phyloP scores from a whole-genome alignment of 2,329 filamentous ascomycete genomes.

The Chrysosporium queenslandicum region DNA sequence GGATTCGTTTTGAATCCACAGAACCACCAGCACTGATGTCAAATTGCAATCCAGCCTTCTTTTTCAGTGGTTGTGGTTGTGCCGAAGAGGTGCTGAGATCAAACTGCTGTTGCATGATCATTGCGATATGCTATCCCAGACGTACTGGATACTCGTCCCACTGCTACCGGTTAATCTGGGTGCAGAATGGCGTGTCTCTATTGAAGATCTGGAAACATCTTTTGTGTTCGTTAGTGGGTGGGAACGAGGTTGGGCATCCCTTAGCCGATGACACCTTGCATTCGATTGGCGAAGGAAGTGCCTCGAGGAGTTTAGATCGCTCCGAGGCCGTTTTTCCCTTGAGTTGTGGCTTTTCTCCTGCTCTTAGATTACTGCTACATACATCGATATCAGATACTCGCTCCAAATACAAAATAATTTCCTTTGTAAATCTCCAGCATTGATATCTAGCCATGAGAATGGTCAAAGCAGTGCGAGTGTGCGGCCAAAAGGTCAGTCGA shows the following conservation, averaged over 20 bases:
- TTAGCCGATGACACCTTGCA: neutral
- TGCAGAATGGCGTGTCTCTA: constrained; percentile 34
- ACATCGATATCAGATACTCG: too few species aligned
- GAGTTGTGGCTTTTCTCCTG: too few species aligned
- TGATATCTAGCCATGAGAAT: too few species aligned
- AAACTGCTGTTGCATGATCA: constrained; percentile 17
- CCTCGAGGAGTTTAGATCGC: neutral
- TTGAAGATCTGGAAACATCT: constrained; percentile 37
- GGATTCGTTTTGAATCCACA: neutral
- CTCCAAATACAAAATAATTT: too few species aligned
- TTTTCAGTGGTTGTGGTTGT: constrained; percentile 73
- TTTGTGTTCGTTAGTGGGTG: neutral
- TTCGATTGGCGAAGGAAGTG: neutral
- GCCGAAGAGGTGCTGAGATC: constrained; percentile 98
- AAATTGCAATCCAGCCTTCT: constrained; percentile 91
- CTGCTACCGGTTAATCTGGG: constrained; percentile 15
- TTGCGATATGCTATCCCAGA: constrained; percentile 26
- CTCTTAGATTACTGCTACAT: too few species aligned
- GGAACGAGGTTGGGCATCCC: neutral
- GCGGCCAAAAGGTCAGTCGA: constrained; percentile 3
- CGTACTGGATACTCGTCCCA: constrained; percentile 38
- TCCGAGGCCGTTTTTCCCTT: neutral
- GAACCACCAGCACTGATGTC: constrained; percentile 79
- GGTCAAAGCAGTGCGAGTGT: too few species aligned
- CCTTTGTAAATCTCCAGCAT: too few species aligned